phyloP scores from a whole-genome alignment of 2,329 filamentous ascomycete species.

The Pyrenophora teres region DNA sequence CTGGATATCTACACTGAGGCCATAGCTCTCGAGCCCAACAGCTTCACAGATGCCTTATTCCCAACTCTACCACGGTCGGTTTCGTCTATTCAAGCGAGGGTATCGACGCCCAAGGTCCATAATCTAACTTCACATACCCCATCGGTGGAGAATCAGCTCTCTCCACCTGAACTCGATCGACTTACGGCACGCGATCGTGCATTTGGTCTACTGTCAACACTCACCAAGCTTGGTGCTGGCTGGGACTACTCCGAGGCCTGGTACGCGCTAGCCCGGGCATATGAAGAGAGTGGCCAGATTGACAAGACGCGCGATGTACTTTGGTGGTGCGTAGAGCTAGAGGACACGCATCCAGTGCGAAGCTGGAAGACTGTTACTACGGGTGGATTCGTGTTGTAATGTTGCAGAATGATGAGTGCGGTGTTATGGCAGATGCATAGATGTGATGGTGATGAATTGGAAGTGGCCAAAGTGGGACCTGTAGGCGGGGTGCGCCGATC shows the following conservation, averaged over 20 bases:
- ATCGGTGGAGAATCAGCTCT: constrained; percentile 47
- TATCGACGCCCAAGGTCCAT: constrained; percentile 32
- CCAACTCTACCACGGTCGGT: constrained; percentile 12
- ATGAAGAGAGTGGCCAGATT: constrained; percentile 82
- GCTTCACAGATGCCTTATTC: constrained; percentile 27
- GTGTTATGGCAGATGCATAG: too few species aligned
- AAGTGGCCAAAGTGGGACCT: too few species aligned
- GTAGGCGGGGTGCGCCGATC: too few species aligned
- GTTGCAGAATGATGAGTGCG: too few species aligned
- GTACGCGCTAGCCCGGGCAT: constrained; percentile 83
- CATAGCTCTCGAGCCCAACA: constrained; percentile 62
- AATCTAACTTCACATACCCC: constrained; percentile 58
- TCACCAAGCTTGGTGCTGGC: constrained; percentile 83
- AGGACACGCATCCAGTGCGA: constrained; percentile 80
- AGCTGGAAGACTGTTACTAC: constrained; percentile 71
- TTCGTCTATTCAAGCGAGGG: constrained; percentile 9
- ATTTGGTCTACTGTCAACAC: constrained; percentile 76
- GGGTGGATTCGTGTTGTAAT: constrained; percentile 41
- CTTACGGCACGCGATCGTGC: constrained; percentile 90
- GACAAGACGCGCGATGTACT: constrained; percentile 90
- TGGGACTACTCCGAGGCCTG: constrained; percentile 96
- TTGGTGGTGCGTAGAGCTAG: constrained; percentile 97
- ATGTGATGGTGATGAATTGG: too few species aligned
- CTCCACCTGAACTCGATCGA: constrained; percentile 74
- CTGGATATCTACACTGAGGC: constrained; percentile 79